A percentile compares a stretch with the other conserved stretches of the same genome.
phyloP scores from a whole-genome alignment of 23 red algal genomes.

The Gracilaria domingensis region DNA sequence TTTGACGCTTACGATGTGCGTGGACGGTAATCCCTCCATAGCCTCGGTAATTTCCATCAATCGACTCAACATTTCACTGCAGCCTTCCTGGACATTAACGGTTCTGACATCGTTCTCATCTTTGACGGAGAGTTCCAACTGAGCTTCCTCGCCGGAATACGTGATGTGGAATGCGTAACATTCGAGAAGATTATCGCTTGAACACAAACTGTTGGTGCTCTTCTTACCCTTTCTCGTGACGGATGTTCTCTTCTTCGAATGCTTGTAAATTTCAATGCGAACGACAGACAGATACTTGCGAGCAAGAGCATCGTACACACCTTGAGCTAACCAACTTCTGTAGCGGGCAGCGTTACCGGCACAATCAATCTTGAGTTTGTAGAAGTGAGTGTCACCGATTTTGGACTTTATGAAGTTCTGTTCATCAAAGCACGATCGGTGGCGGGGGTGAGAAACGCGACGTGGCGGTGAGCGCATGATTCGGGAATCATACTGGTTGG shows the following conservation, averaged over 20 bases:
- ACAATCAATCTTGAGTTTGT: neutral
- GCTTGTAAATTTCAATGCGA: conserved; percentile 42
- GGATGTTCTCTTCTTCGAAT: neutral
- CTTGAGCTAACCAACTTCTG: conserved; percentile 48
- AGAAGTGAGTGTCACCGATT: neutral
- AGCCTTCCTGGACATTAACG: conserved; percentile 19
- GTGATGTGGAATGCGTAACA: conserved; percentile 53
- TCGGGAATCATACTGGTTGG: too few species aligned
- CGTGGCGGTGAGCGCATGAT: neutral
- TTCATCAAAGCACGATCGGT: neutral
- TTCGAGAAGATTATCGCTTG: conserved; percentile 36
- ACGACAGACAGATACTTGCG: conserved; percentile 43
- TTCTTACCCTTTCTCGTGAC: neutral
- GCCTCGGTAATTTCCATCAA: conserved; percentile 47
- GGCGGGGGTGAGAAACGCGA: neutral
- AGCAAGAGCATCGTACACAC: conserved; percentile 56
- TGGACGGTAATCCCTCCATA: conserved; percentile 31
- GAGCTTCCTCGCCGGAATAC: conserved; percentile 24
- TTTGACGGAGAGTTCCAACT: neutral
- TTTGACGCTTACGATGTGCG: conserved; percentile 18
- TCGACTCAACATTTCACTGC: neutral
- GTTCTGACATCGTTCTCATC: conserved; percentile 4
- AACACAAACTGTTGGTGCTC: neutral
- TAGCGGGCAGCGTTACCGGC: conserved; percentile 1
- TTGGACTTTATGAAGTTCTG: conserved; percentile 2